phyloP scores from a whole-genome alignment of 805 yeast genomes.

The Suhomyces prunicola region DNA sequence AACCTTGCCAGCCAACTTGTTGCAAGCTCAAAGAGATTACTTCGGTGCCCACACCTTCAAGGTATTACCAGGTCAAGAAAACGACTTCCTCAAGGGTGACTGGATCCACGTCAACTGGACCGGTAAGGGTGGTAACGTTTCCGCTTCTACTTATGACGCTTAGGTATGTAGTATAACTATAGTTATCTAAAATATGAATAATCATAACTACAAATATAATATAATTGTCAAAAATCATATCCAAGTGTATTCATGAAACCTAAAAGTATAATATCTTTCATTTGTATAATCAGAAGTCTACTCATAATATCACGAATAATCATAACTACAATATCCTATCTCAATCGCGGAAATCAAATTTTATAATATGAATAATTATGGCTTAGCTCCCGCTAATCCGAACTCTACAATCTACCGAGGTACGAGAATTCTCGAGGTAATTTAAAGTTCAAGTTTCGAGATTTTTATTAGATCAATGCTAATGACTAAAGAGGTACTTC shows the following conservation, averaged over 20 bases:
- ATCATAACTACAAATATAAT: background rate
- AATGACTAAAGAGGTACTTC: slow-evolving; percentile 41
- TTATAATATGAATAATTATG: background rate
- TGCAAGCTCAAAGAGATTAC: slow-evolving; percentile 99
- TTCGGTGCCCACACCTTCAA: slow-evolving; percentile 99
- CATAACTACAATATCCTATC: too few relatives aligned
- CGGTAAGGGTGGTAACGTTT: slow-evolving; percentile 96
- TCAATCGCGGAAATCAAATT: background rate
- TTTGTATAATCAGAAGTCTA: too few relatives aligned
- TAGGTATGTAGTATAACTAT: slow-evolving; percentile 29
- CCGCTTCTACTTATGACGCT: slow-evolving; percentile 93
- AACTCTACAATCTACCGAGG: background rate
- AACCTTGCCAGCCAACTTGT: slow-evolving; percentile 92
- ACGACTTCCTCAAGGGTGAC: slow-evolving; percentile 64
- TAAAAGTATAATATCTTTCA: too few relatives aligned
- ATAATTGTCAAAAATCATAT: too few relatives aligned
- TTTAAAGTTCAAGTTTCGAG: too few relatives aligned
- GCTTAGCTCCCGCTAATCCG: background rate
- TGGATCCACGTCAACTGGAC: slow-evolving; percentile 99
- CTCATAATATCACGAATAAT: too few relatives aligned
- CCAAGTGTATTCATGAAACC: too few relatives aligned
- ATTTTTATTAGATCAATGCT: background rate
- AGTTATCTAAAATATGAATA: background rate
- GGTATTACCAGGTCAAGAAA: slow-evolving; percentile 84
- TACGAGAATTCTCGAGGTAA: too few relatives aligned